Evolutionary conservation across 1,139 yeast genomes (phyloP).

Genomic region (Eremothecium cymbalariae): DNA sequence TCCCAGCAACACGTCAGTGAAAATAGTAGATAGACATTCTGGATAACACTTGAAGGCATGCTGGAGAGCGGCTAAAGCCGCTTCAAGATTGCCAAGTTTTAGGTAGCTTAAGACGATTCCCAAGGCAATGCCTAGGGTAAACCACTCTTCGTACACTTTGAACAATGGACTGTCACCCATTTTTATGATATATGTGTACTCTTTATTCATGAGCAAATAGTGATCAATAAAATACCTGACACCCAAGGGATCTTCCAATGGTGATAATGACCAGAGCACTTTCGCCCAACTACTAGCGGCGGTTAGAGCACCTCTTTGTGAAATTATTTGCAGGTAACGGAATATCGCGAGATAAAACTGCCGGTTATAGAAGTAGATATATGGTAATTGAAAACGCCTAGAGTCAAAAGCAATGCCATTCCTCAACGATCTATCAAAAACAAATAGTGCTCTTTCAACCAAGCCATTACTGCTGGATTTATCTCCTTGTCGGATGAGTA

Average conservation of each 20-base stretch:
- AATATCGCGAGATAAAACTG: conserved; percentile 68
- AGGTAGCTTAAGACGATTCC: conserved; percentile 59
- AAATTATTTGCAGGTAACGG: conserved; percentile 60
- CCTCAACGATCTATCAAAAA: conserved; percentile 61
- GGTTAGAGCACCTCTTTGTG: conserved; percentile 66
- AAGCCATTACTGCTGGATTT: conserved; percentile 57
- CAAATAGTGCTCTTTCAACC: conserved; percentile 68
- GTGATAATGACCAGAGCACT: conserved; percentile 57
- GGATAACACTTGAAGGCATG: conserved; percentile 54
- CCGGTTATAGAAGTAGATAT: conserved; percentile 64
- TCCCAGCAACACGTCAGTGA: conserved; percentile 18
- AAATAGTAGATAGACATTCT: conserved; percentile 34
- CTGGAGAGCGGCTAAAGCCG: conserved; percentile 42
- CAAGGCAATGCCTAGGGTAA: conserved; percentile 64
- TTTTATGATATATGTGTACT: conserved; percentile 52
- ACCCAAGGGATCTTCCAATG: conserved; percentile 79
- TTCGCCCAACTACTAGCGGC: conserved; percentile 76
- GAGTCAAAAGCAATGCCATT: conserved; percentile 44
- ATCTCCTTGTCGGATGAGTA: conserved; percentile 69
- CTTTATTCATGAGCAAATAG: conserved; percentile 62
- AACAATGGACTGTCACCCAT: conserved; percentile 48
- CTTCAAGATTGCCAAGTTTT: conserved; percentile 32
- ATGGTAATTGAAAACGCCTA: conserved; percentile 66
- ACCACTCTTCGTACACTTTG: conserved; percentile 56
- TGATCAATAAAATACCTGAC: conserved; percentile 76